Conservation (phyloP, 768 basidiomycete species). For the Rhizopogon salebrosus region DNA sequence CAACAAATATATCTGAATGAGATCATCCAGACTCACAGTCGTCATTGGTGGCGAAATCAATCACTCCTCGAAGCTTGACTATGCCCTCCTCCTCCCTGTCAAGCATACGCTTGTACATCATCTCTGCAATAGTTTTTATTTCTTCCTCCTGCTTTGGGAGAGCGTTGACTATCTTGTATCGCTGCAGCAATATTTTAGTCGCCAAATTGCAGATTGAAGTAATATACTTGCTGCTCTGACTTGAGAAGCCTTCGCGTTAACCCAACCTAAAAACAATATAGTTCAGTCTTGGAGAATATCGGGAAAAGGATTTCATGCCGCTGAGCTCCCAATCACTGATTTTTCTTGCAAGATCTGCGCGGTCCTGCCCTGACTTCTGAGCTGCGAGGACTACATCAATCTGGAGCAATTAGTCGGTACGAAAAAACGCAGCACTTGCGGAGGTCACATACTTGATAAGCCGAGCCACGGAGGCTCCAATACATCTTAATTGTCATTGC, state of each 20-base stretch:
- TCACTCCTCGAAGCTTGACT: slow-evolving; percentile 33
- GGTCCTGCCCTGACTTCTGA: slow-evolving; percentile 18
- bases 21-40: slow-evolving; percentile 26
- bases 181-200: slow-evolving; percentile 15
- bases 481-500: slow-evolving; percentile 26
- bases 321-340: slow-evolving; percentile 37
- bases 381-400: slow-evolving; percentile 32
- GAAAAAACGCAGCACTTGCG: not conserved
- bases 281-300: not conserved
- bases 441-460: slow-evolving; percentile 15
- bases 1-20: not conserved
- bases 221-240: slow-evolving; percentile 28
- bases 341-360: slow-evolving; percentile 28
- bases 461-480: slow-evolving; percentile 23
- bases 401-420: slow-evolving; percentile 10
- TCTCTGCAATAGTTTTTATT: slow-evolving; percentile 27
- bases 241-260: slow-evolving; percentile 32
- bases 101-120: slow-evolving; percentile 33
- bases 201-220: not conserved
- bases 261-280: slow-evolving; percentile 17
- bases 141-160: slow-evolving; percentile 29
- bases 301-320: slow-evolving; percentile 13
- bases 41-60: slow-evolving; percentile 31
- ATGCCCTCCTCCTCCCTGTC: slow-evolving; percentile 38
- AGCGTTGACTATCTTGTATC: slow-evolving; percentile 31